Conservation (phyloP, 2,329 filamentous ascomycete genomes). For the Fusarium tupiense region DNA sequence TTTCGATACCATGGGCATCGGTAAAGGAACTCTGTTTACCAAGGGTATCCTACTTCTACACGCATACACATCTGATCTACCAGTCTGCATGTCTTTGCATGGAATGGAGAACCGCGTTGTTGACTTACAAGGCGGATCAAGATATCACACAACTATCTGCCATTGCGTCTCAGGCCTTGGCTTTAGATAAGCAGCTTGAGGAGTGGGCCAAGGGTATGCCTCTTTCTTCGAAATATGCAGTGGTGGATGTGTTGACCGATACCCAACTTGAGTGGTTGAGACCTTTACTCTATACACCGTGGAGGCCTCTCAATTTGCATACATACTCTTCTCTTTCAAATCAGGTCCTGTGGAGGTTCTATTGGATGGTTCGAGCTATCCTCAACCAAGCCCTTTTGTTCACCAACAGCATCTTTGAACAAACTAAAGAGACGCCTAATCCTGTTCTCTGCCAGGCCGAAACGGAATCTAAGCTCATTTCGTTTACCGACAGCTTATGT, state of each 20-base stretch:
- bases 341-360: neutral
- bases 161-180: neutral
- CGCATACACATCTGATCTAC: neutral
- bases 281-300: neutral
- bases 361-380: neutral
- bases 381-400: neutral
- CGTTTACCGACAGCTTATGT: neutral
- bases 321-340: neutral
- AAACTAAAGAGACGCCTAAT: neutral
- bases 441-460: neutral
- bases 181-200: neutral
- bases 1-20: neutral
- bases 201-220: neutral
- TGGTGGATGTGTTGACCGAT: neutral
- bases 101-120: neutral
- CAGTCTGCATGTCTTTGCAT: neutral
- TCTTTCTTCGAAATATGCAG: neutral
- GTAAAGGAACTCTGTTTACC: neutral
- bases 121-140: neutral
- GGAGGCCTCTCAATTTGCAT: neutral
- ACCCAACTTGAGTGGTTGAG: neutral
- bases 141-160: neutral
- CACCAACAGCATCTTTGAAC: neutral
- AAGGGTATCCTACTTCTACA: neutral
- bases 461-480: neutral